Evolutionary conservation across 495 filamentous ascomycete species (phyloP).

Genomic region (Hypoxylon fuscum): DNA sequence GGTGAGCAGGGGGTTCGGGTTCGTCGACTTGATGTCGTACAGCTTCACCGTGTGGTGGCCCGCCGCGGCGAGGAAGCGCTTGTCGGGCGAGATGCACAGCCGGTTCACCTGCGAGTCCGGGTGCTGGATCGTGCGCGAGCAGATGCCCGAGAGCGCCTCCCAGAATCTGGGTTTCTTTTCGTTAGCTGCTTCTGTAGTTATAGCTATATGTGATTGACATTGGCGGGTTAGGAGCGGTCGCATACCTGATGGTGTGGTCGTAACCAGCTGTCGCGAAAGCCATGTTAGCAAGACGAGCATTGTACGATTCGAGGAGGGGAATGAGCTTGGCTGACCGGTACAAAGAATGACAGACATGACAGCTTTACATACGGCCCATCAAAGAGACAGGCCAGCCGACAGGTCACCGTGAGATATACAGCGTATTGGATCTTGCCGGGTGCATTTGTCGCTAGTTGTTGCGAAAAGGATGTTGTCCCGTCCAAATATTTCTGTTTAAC

Average conservation of each 20-base stretch:
- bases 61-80: slow-evolving; percentile 92
- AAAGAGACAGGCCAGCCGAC: slow-evolving; percentile 14
- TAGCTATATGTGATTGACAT: no score
- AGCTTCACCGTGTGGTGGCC: slow-evolving; percentile 95
- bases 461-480: no score
- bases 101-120: slow-evolving; percentile 98
- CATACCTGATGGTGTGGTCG: slow-evolving; percentile 97
- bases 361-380: slow-evolving; percentile 17
- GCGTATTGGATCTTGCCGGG: background rate
- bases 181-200: background rate
- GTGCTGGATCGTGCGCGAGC: slow-evolving; percentile 96
- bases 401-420: background rate
- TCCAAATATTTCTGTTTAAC: no score
- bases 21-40: slow-evolving; percentile 96
- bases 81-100: slow-evolving; percentile 97
- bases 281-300: slow-evolving; percentile 22
- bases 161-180: slow-evolving; percentile 73
- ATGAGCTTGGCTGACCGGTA: slow-evolving; percentile 67
- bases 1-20: slow-evolving; percentile 87
- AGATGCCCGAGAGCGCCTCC: slow-evolving; percentile 97
- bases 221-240: slow-evolving; percentile 5
- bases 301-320: slow-evolving; percentile 1
- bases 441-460: no score
- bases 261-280: slow-evolving; percentile 76
- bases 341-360: slow-evolving; percentile 88